A percentile compares a stretch with the other conserved stretches of the same genome.
Evolutionary conservation across 148 eudicot species (phyloP).

Genomic region (Silene uniflora): DNA sequence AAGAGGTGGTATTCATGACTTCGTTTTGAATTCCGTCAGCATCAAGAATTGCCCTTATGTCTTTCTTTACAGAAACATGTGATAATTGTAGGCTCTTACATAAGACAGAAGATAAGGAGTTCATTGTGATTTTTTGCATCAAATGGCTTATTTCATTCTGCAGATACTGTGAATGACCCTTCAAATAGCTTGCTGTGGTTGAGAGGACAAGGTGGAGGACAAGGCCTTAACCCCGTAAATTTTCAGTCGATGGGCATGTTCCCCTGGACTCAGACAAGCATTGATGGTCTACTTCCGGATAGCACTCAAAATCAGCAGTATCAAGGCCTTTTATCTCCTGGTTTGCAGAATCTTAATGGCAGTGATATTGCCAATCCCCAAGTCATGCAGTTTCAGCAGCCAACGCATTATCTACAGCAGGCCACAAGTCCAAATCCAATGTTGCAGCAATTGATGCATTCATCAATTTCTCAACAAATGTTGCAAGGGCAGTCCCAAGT

Average conservation of each 20-base stretch:
- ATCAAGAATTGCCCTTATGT: too few species aligned
- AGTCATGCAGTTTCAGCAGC: constrained; percentile 79
- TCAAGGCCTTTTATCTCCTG: constrained; percentile 72
- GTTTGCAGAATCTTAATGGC: constrained; percentile 56
- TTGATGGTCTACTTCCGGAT: constrained; percentile 47
- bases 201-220: constrained; percentile 79
- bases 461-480: constrained; percentile 48
- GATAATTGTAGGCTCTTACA: background rate
- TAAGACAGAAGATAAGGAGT: too few species aligned
- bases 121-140: background rate
- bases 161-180: constrained; percentile 69
- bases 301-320: constrained; percentile 76
- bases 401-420: constrained; percentile 68
- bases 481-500: constrained; percentile 64
- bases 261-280: constrained; percentile 83
- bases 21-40: too few species aligned
- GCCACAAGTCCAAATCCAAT: constrained; percentile 49
- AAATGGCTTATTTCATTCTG: constrained; percentile 12
- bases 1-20: too few species aligned
- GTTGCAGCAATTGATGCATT: constrained; percentile 57
- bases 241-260: constrained; percentile 68
- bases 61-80: too few species aligned
- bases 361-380: constrained; percentile 63
- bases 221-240: constrained; percentile 61
- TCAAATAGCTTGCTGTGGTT: constrained; percentile 75